Conservation (phyloP, 2,329 filamentous ascomycete genomes). For the Fusarium subglutinans region DNA sequence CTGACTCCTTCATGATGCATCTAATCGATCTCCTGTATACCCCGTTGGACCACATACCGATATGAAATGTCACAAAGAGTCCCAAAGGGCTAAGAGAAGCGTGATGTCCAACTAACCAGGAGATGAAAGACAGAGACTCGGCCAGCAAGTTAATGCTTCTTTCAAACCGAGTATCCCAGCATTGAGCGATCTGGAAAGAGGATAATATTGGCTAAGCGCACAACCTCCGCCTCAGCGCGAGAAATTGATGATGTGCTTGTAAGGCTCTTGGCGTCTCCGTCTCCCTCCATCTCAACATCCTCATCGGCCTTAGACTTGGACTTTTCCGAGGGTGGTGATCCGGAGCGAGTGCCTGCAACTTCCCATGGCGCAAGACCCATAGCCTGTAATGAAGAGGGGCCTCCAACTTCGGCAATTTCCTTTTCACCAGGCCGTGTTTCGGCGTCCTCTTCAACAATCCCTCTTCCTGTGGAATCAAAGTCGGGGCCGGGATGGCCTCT, state of each 20-base stretch:
- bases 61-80: background rate
- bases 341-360: conserved; percentile 45
- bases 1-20: conserved; percentile 26
- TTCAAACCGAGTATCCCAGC: conserved; percentile 44
- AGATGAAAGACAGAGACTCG: background rate
- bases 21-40: background rate
- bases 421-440: conserved; percentile 58
- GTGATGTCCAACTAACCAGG: background rate
- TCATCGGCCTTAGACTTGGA: conserved; percentile 37
- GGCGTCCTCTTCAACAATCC: conserved; percentile 60
- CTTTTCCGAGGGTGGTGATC: conserved; percentile 41
- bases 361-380: conserved; percentile 67
- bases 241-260: conserved; percentile 43
- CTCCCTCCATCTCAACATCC: conserved; percentile 42
- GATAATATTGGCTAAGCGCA: conserved; percentile 65
- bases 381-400: conserved; percentile 61
- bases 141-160: background rate
- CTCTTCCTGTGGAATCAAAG: conserved; percentile 63
- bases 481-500: conserved; percentile 64
- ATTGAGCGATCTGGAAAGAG: conserved; percentile 62
- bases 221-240: conserved; percentile 61
- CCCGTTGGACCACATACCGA: background rate
- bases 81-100: background rate
- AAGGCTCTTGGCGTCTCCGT: conserved; percentile 38
- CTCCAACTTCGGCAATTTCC: conserved; percentile 62